phyloP scores from a whole-genome alignment of 306 rosid species.

The Rosa multiflora region DNA sequence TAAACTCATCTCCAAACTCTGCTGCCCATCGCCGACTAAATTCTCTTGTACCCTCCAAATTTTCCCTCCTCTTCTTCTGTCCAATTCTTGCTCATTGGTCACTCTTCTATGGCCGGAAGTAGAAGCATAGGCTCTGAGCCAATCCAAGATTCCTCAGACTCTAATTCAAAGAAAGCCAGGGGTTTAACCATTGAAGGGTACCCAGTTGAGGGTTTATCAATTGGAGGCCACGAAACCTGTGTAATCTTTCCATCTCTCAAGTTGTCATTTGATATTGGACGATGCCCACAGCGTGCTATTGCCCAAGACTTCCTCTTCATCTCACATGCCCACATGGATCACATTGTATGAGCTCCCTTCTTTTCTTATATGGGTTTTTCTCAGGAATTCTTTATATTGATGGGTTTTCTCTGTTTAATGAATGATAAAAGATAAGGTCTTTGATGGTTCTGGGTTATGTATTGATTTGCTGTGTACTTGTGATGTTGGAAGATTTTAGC shows the following conservation, averaged over 20 bases:
- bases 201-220: slow-evolving; percentile 77
- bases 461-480: neutral
- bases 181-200: slow-evolving; percentile 71
- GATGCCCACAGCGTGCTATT: slow-evolving; percentile 89
- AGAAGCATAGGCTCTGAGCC: slow-evolving; percentile 15
- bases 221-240: slow-evolving; percentile 97
- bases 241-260: slow-evolving; percentile 68
- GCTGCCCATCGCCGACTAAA: too few relatives aligned
- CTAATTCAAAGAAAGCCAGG: slow-evolving; percentile 36
- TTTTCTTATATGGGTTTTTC: neutral
- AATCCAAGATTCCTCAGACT: slow-evolving; percentile 5
- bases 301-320: slow-evolving; percentile 71
- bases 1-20: too few relatives aligned
- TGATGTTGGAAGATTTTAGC: neutral
- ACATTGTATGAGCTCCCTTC: slow-evolving; percentile 44
- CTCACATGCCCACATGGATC: slow-evolving; percentile 97
- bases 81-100: neutral
- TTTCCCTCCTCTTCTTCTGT: neutral
- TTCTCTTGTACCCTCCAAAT: too few relatives aligned
- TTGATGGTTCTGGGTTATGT: neutral
- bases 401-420: too few relatives aligned
- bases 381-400: too few relatives aligned
- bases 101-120: slow-evolving; percentile 17
- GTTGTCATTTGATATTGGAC: slow-evolving; percentile 85
- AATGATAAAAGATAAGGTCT: neutral